phyloP scores from a whole-genome alignment of 2,329 filamentous ascomycete genomes.

The Cercospora canescens region DNA sequence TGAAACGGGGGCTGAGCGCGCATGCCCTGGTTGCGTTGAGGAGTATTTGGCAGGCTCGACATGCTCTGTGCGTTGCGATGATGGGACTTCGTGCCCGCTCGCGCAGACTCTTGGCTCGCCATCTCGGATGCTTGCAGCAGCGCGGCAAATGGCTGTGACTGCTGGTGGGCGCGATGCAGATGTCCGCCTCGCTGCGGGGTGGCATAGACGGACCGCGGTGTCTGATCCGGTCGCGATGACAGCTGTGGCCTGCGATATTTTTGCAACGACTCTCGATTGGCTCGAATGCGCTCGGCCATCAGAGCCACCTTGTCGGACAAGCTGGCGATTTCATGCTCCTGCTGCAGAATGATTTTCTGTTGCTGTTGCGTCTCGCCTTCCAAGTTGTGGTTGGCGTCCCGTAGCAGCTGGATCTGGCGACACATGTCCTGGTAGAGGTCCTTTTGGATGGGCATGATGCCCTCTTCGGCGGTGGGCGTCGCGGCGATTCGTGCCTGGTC shows the following conservation, averaged over 20 bases:
- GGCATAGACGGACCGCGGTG: conserved; percentile 49
- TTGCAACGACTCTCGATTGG: conserved; percentile 86
- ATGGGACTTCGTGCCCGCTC: conserved; percentile 57
- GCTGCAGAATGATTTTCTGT: conserved; percentile 75
- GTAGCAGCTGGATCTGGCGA: conserved; percentile 58
- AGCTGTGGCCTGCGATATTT: conserved; percentile 64
- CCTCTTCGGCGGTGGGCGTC: conserved; percentile 51
- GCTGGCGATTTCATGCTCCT: conserved; percentile 69
- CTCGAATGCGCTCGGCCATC: conserved; percentile 79
- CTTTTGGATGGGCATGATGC: conserved; percentile 42
- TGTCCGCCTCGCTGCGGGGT: conserved; percentile 48
- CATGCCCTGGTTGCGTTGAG: conserved; percentile 54
- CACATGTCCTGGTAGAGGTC: conserved; percentile 59
- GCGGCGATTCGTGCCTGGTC: conserved; percentile 63
- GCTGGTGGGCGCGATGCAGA: conserved; percentile 40
- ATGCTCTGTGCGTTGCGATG: conserved; percentile 77
- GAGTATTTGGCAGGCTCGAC: conserved; percentile 80
- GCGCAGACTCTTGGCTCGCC: conserved; percentile 64
- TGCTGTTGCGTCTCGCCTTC: conserved; percentile 68
- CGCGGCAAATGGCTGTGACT: conserved; percentile 63
- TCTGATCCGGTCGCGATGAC: conserved; percentile 22
- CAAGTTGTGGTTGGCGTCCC: conserved; percentile 65
- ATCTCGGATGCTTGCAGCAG: conserved; percentile 74
- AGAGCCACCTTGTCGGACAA: conserved; percentile 75
- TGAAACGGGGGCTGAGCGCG: conserved; percentile 52